Evolutionary conservation across 2,329 filamentous ascomycete species (phyloP).

Genomic region (Claviceps digitariae): DNA sequence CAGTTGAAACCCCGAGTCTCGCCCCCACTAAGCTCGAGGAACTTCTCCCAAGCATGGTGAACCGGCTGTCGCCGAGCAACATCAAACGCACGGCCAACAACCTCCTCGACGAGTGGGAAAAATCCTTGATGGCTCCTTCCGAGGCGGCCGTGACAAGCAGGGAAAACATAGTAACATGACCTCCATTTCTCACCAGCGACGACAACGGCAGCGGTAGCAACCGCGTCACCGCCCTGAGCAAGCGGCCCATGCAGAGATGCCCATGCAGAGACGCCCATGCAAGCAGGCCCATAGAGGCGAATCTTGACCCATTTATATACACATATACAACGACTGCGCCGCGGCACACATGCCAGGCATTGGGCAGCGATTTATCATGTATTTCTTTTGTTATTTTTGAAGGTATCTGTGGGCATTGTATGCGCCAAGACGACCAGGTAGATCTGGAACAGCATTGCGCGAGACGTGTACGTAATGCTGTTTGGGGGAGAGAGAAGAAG

Average conservation of each 20-base stretch:
- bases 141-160: slow-evolving; percentile 12
- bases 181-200: neutral
- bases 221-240: no score
- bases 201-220: slow-evolving; percentile 7
- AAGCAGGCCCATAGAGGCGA: neutral
- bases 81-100: slow-evolving; percentile 72
- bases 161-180: slow-evolving; percentile 16
- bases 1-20: slow-evolving; percentile 19
- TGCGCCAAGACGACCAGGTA: neutral
- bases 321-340: neutral
- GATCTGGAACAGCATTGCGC: neutral
- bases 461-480: neutral
- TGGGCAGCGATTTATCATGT: neutral
- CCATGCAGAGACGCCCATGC: neutral
- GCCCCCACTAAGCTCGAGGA: slow-evolving; percentile 35
- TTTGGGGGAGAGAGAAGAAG: neutral
- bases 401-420: neutral
- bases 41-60: slow-evolving; percentile 55
- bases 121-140: slow-evolving; percentile 24
- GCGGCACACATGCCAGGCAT: neutral
- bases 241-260: no score
- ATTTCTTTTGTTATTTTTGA: neutral
- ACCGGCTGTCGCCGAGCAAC: slow-evolving; percentile 59
- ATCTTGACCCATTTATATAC: neutral
- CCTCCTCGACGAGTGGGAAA: slow-evolving; percentile 87